Evolutionary conservation across 805 yeast genomes (phyloP), one percentile per base, ranked within the genome.

Genomic region (Pichia scutulata): DNA sequence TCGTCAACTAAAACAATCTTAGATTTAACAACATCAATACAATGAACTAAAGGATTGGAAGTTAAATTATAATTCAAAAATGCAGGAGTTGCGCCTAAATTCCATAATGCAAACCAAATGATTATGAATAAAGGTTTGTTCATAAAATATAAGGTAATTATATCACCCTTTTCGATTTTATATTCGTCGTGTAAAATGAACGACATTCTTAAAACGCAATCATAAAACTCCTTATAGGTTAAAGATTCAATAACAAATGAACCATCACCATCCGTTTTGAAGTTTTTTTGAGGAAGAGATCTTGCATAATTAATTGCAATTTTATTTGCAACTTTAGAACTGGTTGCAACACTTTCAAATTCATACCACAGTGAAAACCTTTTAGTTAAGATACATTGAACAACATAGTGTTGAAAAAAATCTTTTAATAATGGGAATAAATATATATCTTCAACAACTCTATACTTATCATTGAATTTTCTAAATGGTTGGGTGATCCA

Each of bases 1-100:
- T 77, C 86, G 6, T 84, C 86, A 44, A 86, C 78, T 50, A 90
- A 79, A 2, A 89, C 78, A 57, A 82, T 79, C 8, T 71, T 58
- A 0, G 86, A 76, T 13, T 76, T 68, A n/a, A 89, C 83, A 24
- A 84, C 77, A 55, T 78, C 78, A 58, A 92, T 70, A 55, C 96
- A 87, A 68, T 92, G 97, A 14, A 80, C 78, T 56, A 90, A 73
- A 1, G 96, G 85, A 47, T 75, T 74, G 24, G 88, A 89, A 47
- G 75, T 72, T 45, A 84, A 74, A 65, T 89, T 90, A 69, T 82
- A 87, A 69, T 90, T 90, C 60, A 92, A 70, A 58, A 92, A 85
- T 0, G 96, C 89, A 0, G 97, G 97, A 9, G 75, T 66, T 1
- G 96, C 96, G 41, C 97, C 97, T 48, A 90, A 73, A 60, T 88